A percentile compares a stretch with the other conserved stretches of the same genome.
These are phyloP conservation scores for Fraxinus nigra DNA, from an alignment of 305 asterid genomes.

Conservation along the genomic window DNA sequence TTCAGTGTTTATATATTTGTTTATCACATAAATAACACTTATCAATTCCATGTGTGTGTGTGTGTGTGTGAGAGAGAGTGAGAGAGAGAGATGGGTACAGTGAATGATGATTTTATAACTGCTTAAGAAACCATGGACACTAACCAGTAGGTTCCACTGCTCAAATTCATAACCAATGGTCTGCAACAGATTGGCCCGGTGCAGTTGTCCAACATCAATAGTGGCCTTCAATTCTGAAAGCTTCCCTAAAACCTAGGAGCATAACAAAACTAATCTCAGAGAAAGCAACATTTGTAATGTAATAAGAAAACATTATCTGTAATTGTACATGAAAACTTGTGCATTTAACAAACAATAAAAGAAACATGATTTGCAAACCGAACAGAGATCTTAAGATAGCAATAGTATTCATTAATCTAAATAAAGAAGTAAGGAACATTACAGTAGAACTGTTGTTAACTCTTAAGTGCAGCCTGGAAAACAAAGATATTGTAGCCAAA, in stretches of 20 bases:
- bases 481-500: not conserved
- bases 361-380: not conserved
- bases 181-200: constrained; percentile 42
- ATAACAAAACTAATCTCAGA: constrained; percentile 7
- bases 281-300: not conserved
- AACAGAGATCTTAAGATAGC: not conserved
- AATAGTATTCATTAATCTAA: constrained; percentile 1
- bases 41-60: not conserved
- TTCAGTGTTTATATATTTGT: constrained; percentile 12
- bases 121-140: constrained; percentile 25
- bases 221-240: constrained; percentile 62
- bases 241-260: constrained; percentile 49
- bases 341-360: not conserved
- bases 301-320: not conserved
- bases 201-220: constrained; percentile 48
- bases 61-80: not conserved
- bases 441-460: constrained; percentile 5
- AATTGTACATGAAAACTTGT: not conserved
- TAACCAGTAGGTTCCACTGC: constrained; percentile 58
- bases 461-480: constrained; percentile 1
- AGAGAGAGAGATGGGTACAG: not conserved
- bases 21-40: not conserved
- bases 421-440: not conserved
- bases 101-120: not conserved
- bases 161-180: constrained; percentile 46